Conservation (phyloP, 1,139 yeast species). For the Geotrichum citri-aurantii region DNA sequence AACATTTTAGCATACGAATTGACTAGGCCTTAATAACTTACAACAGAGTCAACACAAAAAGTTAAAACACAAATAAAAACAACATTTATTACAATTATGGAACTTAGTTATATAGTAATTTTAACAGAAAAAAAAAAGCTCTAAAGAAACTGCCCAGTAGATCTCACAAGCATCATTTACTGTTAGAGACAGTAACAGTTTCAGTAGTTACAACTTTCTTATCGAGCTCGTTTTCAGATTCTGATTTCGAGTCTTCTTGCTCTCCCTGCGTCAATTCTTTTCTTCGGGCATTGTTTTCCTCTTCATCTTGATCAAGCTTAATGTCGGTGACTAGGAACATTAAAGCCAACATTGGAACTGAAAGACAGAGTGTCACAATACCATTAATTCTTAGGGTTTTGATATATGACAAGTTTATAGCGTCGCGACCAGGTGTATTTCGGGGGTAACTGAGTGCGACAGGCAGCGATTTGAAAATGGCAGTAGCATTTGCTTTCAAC, state of each 20-base stretch:
- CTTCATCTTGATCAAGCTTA: not conserved
- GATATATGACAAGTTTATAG: constrained; percentile 1
- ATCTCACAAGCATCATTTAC: not conserved
- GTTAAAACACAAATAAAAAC: no score
- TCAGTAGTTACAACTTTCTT: not conserved
- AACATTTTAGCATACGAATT: no score
- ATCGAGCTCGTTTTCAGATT: not conserved
- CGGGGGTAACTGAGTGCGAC: not conserved
- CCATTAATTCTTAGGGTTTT: not conserved
- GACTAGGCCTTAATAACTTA: no score
- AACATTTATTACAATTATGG: no score
- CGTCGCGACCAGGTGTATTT: not conserved
- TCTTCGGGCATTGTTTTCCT: not conserved
- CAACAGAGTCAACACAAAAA: no score
- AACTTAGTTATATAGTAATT: no score
- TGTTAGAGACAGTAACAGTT: not conserved
- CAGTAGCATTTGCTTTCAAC: not conserved
- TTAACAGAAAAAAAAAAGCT: not conserved
- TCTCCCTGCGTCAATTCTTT: not conserved
- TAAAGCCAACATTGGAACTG: not conserved
- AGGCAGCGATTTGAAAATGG: constrained; percentile 1
- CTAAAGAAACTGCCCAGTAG: not conserved
- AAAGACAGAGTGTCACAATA: not conserved
- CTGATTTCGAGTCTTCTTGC: not conserved
- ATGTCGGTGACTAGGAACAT: not conserved